A percentile compares a stretch with the other conserved stretches of the same genome.
Conservation (phyloP, 139 green algal species). For the Raphidocelis subcapitata region DNA sequence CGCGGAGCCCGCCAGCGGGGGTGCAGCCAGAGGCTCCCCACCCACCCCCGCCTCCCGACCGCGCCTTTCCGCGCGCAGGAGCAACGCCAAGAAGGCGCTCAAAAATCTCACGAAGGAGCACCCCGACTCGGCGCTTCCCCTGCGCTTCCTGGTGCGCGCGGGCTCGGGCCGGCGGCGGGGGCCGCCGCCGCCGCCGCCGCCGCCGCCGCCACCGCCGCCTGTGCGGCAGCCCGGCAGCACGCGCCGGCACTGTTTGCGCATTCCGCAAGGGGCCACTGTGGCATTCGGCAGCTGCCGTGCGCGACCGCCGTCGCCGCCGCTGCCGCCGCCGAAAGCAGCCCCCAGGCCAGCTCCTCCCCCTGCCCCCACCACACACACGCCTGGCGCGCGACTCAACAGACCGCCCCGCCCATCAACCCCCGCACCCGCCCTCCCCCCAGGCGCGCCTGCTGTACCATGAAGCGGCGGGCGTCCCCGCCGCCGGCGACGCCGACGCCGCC, state of each 20-base stretch:
- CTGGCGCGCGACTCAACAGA: no score
- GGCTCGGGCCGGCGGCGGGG: no score
- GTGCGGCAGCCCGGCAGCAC: no score
- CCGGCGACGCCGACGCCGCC: neutral
- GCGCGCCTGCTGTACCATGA: conserved; percentile 67
- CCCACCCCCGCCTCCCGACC: neutral
- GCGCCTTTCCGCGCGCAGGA: conserved; percentile 30
- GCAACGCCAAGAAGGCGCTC: conserved; percentile 59
- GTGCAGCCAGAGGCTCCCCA: no score
- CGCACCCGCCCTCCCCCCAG: conserved; percentile 22
- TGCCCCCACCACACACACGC: no score
- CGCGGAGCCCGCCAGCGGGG: no score
- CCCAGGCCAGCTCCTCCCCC: no score
- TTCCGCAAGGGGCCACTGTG: neutral
- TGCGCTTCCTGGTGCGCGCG: conserved; percentile 55
- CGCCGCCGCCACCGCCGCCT: no score
- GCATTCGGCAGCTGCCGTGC: neutral
- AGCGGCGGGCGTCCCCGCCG: conserved; percentile 38
- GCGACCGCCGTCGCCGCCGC: neutral
- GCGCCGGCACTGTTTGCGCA: neutral
- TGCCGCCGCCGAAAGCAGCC: neutral
- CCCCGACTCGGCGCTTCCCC: conserved; percentile 38
- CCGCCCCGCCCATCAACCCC: neutral
- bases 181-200: no score
- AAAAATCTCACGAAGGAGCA: conserved; percentile 46